Evolutionary conservation across 202 grass and related monocot species (phyloP).

Genomic region (Dendrocalamus latiflorus): DNA sequence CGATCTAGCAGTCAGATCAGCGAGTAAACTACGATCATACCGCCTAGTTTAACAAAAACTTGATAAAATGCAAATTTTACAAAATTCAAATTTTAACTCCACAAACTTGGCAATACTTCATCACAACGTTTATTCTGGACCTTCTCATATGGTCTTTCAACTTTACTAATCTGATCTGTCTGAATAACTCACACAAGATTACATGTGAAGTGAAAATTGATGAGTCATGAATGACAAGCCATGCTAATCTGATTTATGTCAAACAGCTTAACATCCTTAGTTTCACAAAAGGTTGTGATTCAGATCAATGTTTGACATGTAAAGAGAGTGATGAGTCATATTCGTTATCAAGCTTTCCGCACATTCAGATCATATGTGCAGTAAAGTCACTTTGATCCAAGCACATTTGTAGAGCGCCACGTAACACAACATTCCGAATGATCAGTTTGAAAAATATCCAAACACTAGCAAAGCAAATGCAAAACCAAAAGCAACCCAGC

Average conservation of each 20-base stretch:
- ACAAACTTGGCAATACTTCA: too few relatives aligned
- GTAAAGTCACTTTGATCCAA: background rate
- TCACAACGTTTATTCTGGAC: too few relatives aligned
- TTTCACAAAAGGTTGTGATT: background rate
- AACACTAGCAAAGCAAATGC: background rate
- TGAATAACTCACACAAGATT: too few relatives aligned
- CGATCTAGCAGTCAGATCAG: too few relatives aligned
- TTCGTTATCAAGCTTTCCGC: background rate
- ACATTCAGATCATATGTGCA: background rate
- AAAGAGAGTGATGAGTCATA: background rate
- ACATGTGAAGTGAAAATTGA: background rate
- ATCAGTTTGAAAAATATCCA: background rate
- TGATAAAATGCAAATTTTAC: too few relatives aligned
- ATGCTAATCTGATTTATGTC: background rate
- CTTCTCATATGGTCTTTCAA: too few relatives aligned
- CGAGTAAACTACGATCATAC: too few relatives aligned
- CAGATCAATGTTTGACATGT: conserved; percentile 1
- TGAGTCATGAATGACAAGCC: background rate
- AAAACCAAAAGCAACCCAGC: background rate
- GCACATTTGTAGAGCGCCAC: background rate
- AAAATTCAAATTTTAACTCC: too few relatives aligned
- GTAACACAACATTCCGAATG: background rate
- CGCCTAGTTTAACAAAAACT: too few relatives aligned
- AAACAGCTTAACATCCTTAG: background rate
- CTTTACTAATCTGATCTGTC: too few relatives aligned